Conservation (phyloP, 176 grass and related monocot species). For the Avena eriantha region DNA sequence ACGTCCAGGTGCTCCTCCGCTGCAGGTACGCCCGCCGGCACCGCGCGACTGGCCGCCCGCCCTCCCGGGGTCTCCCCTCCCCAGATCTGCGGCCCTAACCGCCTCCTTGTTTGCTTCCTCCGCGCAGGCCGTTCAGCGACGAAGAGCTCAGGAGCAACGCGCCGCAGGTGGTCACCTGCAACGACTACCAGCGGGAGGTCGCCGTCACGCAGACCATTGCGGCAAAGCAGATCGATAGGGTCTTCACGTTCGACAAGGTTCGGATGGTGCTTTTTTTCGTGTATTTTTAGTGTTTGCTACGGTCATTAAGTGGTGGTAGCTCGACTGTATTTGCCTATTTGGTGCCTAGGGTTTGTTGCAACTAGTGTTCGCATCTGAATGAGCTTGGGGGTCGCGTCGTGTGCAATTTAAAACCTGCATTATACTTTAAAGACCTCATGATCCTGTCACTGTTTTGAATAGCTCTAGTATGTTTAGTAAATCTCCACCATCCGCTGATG, state of each 20-base stretch:
- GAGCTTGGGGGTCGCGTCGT: not conserved
- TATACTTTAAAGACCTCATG: not conserved
- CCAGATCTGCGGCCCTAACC: conserved; percentile 35
- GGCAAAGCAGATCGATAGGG: conserved; percentile 79
- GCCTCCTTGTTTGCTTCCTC: not conserved
- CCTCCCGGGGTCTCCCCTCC: not conserved
- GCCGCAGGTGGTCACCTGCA: conserved; percentile 94
- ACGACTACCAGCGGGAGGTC: conserved; percentile 92
- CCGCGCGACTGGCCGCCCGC: not conserved
- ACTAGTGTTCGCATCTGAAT: not conserved
- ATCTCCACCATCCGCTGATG: not conserved
- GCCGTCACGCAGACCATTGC: conserved; percentile 88
- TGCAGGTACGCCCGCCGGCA: conserved; percentile 67
- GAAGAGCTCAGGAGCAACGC: conserved; percentile 89
- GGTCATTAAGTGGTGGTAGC: not conserved
- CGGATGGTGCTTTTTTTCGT: not conserved
- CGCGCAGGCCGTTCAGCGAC: conserved; percentile 62
- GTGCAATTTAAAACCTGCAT: conserved; percentile 17
- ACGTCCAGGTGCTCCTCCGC: conserved; percentile 95
- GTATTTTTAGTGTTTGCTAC: not conserved
- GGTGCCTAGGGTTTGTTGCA: not conserved
- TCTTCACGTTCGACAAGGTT: conserved; percentile 99
- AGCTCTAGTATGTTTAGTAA: not conserved
- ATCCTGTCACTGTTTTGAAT: not conserved
- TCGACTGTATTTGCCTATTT: not conserved